Conservation (phyloP, 2,329 filamentous ascomycete genomes). For the Epichloe typhina region DNA sequence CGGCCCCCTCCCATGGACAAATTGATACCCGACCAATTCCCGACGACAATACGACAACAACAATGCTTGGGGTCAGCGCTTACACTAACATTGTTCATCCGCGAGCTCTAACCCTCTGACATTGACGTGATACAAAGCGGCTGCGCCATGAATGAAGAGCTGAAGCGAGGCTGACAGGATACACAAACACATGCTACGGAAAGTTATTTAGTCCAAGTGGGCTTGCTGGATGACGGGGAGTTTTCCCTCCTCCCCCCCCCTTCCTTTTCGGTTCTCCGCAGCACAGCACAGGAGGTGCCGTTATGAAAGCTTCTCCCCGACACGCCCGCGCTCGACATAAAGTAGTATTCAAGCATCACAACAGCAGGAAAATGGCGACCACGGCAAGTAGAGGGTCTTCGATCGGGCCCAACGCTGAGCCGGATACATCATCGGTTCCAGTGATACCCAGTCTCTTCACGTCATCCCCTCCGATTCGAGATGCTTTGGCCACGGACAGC, state of each 20-base stretch:
- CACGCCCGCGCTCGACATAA: conserved; percentile 4
- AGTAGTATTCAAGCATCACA: conserved; percentile 6
- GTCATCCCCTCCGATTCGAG: conserved; percentile 46
- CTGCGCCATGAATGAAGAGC: neutral
- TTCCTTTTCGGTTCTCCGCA: neutral
- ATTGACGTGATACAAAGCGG: conserved; percentile 1
- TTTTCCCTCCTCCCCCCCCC: neutral
- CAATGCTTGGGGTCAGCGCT: conserved; percentile 1
- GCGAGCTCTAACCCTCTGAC: neutral
- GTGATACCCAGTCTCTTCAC: conserved; percentile 44
- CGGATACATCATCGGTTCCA: conserved; percentile 7
- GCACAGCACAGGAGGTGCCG: conserved; percentile 1
- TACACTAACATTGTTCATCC: conserved; percentile 2
- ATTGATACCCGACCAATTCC: conserved; percentile 12
- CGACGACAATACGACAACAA: conserved; percentile 8
- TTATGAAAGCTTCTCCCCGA: conserved; percentile 5
- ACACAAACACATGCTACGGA: neutral
- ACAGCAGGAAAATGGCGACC: conserved; percentile 5
- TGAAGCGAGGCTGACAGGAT: neutral
- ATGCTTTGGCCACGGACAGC: conserved; percentile 53
- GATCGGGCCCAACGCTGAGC: conserved; percentile 4
- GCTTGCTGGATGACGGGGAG: neutral
- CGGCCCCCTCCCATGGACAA: neutral
- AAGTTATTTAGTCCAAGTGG: conserved; percentile 2
- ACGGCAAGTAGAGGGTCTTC: conserved; percentile 1